Evolutionary conservation across 371 early-diverging fungal genomes (phyloP).

Genomic region (Mortierella sp.): DNA sequence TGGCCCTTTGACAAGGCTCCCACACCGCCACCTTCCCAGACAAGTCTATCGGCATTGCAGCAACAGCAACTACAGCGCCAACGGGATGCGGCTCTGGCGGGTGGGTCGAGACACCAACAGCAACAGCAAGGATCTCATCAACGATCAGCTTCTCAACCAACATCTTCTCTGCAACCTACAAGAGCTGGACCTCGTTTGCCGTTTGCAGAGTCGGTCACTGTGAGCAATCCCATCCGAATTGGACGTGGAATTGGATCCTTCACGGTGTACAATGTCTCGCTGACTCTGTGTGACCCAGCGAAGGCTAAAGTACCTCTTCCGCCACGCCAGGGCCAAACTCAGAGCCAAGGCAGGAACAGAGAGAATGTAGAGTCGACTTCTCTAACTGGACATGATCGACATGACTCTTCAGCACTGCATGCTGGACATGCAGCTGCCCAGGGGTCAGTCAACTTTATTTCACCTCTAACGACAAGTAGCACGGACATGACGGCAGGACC

Average conservation of each 20-base stretch:
- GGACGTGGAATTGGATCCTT: constrained; percentile 52
- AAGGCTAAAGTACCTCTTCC: background rate
- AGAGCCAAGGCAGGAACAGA: background rate
- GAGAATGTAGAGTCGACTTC: background rate
- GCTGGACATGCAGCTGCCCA: constrained; percentile 21
- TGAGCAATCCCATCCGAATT: constrained; percentile 43
- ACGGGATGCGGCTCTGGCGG: background rate
- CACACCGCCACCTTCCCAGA: constrained; percentile 4
- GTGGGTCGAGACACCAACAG: background rate
- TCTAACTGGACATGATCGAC: background rate
- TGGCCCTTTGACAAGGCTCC: constrained; percentile 47
- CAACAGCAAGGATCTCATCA: constrained; percentile 1
- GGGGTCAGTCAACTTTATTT: background rate
- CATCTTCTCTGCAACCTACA: background rate
- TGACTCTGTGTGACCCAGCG: constrained; percentile 41
- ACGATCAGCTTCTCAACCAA: background rate
- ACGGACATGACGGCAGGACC: background rate
- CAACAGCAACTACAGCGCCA: constrained; percentile 12
- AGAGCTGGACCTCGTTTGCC: constrained; percentile 40
- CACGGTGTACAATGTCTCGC: constrained; percentile 38
- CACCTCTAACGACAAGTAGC: background rate
- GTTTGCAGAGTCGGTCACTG: constrained; percentile 45
- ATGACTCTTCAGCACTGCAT: background rate
- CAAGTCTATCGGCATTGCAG: background rate
- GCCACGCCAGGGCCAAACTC: background rate